Conservation (phyloP, 306 rosid genomes). For the Lupinus albus region DNA sequence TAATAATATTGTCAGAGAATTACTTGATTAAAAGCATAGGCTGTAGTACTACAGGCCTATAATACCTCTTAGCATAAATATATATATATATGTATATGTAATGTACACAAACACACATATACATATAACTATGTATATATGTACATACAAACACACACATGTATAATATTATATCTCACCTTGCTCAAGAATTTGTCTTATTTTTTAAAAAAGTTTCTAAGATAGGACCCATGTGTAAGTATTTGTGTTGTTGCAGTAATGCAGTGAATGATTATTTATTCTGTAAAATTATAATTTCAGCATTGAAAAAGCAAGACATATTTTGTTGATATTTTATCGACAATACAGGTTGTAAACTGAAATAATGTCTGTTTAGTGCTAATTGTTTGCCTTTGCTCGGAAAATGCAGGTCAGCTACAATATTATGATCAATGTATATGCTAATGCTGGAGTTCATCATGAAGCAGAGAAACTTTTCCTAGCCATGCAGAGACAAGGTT, state of each 20-base stretch:
- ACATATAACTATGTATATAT: neutral
- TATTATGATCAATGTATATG: slow-evolving; percentile 83
- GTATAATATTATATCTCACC: neutral
- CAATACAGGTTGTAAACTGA: slow-evolving; percentile 5
- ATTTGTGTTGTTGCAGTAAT: slow-evolving; percentile 15
- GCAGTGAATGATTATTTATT: slow-evolving; percentile 19
- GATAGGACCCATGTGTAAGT: neutral
- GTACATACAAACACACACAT: too few relatives aligned
- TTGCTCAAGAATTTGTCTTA: neutral
- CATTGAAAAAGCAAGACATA: neutral
- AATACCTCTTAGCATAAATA: neutral
- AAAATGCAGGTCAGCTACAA: slow-evolving; percentile 84
- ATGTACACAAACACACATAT: too few relatives aligned
- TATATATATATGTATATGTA: neutral
- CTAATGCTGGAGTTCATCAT: slow-evolving; percentile 62
- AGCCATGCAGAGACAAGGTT: slow-evolving; percentile 67
- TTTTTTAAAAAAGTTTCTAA: neutral
- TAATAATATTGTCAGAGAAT: neutral
- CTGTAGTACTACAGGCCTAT: neutral
- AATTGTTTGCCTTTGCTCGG: slow-evolving; percentile 30
- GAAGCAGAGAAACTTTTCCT: slow-evolving; percentile 67
- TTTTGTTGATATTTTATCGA: slow-evolving; percentile 10
- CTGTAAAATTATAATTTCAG: neutral
- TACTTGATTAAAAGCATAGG: slow-evolving; percentile 18
- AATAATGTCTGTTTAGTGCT: slow-evolving; percentile 32